Evolutionary conservation across 768 basidiomycete species (phyloP), one percentile per base, ranked within the genome.

Genomic region (Rhodotorula graminis): DNA sequence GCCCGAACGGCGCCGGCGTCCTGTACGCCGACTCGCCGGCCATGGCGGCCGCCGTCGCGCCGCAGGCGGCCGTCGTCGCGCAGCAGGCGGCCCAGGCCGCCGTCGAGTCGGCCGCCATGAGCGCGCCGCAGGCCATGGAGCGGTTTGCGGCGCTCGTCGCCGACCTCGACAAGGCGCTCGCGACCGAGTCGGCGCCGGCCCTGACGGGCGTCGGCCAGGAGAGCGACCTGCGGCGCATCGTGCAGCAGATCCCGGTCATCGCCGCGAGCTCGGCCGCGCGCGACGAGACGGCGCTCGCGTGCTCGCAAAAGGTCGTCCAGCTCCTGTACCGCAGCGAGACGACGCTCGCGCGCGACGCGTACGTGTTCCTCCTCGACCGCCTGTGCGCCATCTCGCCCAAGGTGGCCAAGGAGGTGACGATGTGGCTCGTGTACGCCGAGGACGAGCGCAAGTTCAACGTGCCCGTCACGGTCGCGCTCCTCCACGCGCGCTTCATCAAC

Each of bases 391-490:
- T 88, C 25, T 94, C 93, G 73, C 88, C 91, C 76, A 92, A 95
- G 75, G 95, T 97, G 58, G 91, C 90, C 27, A 93, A 93, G 81
- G 96, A 99, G 82, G 96, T 95, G 12, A 90, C 93, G 62, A 91
- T 90, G 3, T 99, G 96, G 96, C 84, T 99, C 61, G 83, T 97
- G 58, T 96, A 93, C 79, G 91, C 96, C 8, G 94, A 98, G 79
- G 96, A 99, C 79, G 91, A 94, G 92, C 92, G 96, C 77, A 99
- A 99, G 82, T 90, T 91, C 82, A 97, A 97, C 79, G 88, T 98
- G 19, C 87, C 93, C 19, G 95, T 96, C 75, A 96, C 93, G 0
- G 88, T 92, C 42, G 90, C 92, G 3, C 85, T 99, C 50, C 83
- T 98, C 65, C 87, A 90, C 57, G 90, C 90, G 65, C 88, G 90